These are phyloP conservation scores for Solanum verrucosum DNA, from an alignment of 257 asterid species.

Conservation along the genomic window DNA sequence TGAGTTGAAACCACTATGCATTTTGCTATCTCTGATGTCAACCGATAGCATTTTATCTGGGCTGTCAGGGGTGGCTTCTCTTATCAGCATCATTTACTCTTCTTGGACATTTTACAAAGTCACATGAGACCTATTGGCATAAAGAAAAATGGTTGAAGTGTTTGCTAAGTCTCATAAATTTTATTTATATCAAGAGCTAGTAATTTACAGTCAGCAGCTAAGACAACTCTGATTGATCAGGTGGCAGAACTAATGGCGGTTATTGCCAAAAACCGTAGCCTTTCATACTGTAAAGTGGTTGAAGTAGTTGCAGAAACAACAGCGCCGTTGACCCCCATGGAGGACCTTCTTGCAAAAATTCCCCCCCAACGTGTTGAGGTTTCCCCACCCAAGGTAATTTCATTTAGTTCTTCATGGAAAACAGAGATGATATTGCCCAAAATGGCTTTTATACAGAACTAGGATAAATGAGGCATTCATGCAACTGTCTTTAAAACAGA, in stretches of 20 bases:
- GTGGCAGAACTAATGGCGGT: constrained; percentile 87
- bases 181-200: neutral
- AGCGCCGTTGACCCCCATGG: constrained; percentile 66
- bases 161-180: neutral
- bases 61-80: neutral
- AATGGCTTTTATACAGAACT: neutral
- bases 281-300: constrained; percentile 79
- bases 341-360: constrained; percentile 64
- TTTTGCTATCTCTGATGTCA: neutral
- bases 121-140: neutral
- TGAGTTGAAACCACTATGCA: neutral
- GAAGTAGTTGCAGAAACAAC: constrained; percentile 94
- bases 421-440: neutral
- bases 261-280: constrained; percentile 63
- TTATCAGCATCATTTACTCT: neutral
- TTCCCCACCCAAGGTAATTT: constrained; percentile 37
- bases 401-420: neutral
- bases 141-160: neutral
- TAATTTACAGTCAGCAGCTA: neutral
- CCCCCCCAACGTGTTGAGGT: constrained; percentile 47
- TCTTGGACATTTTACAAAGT: neutral
- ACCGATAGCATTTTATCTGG: neutral
- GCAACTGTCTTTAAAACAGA: too few species aligned
- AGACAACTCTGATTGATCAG: constrained; percentile 33
- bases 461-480: neutral